Percentiles rank a stretch among this genome's conserved stretches.
phyloP scores from a whole-genome alignment of 768 basidiomycete genomes.

The Aureoboletus auriporus region DNA sequence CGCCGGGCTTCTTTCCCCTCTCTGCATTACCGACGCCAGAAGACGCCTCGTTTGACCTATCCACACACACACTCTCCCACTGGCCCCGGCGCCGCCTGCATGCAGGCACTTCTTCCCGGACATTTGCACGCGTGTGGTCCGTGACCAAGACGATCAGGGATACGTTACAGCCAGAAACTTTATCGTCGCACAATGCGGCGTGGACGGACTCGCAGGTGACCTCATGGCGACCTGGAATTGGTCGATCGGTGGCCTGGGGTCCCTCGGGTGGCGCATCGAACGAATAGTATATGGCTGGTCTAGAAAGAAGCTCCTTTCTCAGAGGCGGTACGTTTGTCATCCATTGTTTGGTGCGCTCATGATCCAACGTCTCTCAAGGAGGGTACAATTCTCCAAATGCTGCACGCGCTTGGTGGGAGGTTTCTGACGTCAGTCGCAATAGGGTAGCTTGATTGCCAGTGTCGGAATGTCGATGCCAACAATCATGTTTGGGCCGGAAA shows the following conservation, averaged over 20 bases:
- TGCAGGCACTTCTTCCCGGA: conserved; percentile 59
- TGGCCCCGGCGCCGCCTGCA: no score
- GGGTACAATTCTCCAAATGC: conserved; percentile 84
- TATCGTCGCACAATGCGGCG: conserved; percentile 81
- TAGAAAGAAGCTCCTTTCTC: conserved; percentile 62
- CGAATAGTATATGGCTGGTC: conserved; percentile 51
- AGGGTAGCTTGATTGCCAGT: conserved; percentile 24
- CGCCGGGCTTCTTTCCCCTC: conserved; percentile 79
- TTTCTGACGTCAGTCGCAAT: conserved; percentile 76
- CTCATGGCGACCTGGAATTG: conserved; percentile 73
- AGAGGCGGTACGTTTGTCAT: conserved; percentile 57
- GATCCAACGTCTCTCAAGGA: conserved; percentile 39
- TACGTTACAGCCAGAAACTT: conserved; percentile 72
- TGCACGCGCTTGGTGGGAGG: conserved; percentile 84
- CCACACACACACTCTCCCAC: conserved; percentile 77
- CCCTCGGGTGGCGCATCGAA: conserved; percentile 65
- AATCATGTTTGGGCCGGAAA: conserved; percentile 42
- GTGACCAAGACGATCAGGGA: conserved; percentile 56
- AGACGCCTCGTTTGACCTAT: conserved; percentile 43
- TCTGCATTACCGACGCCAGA: conserved; percentile 41
- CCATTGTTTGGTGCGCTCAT: background rate
- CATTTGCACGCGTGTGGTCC: conserved; percentile 63
- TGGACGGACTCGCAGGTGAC: conserved; percentile 84
- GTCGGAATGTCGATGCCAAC: background rate
- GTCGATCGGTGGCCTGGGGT: conserved; percentile 55